Evolutionary conservation across 2,329 filamentous ascomycete genomes (phyloP), one percentile per base, ranked within the genome.

Genomic region (Moelleriella libera): DNA sequence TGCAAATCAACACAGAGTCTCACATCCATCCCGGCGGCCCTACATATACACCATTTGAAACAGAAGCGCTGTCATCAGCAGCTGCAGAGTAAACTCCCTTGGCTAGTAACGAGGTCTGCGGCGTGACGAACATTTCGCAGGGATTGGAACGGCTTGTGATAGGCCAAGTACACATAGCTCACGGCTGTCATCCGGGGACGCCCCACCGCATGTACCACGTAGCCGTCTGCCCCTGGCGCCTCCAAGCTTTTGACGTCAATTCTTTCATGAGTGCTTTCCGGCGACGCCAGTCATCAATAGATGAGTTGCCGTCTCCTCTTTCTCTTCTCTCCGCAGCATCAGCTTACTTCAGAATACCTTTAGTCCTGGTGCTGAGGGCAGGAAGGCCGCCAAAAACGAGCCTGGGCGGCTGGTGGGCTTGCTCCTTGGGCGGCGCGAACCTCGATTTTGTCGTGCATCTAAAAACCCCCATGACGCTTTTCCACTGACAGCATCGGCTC

Each of bases 401-500:
- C 37, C 44, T 40, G 43, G 21, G 14, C 30, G 11, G 31, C 41
- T 46, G 45, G 45, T 44, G 5, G 30, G 6, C 41, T 30, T 34
- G 29, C 47, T 41, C 45, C 41, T 43, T 48, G 49, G 8, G 48
- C 47, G 46, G 44, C 45, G 49, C 29, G 46, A 37, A 9, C 4
- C 8, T 12, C 8, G 34, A 37, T 37, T 37, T 12, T 37, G 34
- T 37, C 34, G 34, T 37, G 8, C 34, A 12, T 37, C 4, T 37
- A 12, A 37, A 21, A 9, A 8, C 34, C 12, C 34, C 31, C 47
- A 50, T 50, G 49, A 42, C 30, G 42, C 39, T 43, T 31, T 14
- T 39, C 43, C 44, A 30, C 43, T 30, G 42, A 44, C 50, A 49
- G 51, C 46, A 45, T 48, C 51, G 41, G 41, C 49, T 47, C 50